phyloP scores from a whole-genome alignment of 352 stramenopile species.

The Globisporangium nagaii region DNA sequence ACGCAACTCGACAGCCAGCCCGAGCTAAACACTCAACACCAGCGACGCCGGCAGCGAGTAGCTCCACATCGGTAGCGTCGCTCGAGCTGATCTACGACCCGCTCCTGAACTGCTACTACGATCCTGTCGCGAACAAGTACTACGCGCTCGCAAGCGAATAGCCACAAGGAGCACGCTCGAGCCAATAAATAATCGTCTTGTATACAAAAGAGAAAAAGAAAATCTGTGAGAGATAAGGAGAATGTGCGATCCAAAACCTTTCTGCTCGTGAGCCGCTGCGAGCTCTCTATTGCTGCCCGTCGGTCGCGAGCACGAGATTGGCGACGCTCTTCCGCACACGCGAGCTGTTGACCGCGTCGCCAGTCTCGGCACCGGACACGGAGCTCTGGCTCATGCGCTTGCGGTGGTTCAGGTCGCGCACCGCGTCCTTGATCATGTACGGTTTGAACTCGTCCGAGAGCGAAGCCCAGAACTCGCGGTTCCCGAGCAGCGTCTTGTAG shows the following conservation, averaged over 20 bases:
- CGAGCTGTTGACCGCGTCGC: slow-evolving; percentile 2
- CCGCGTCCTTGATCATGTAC: slow-evolving; percentile 76
- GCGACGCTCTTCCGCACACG: slow-evolving; percentile 6
- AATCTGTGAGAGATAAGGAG: no score
- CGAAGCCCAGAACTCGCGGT: slow-evolving; percentile 80
- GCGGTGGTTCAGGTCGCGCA: slow-evolving; percentile 41
- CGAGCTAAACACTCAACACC: no score
- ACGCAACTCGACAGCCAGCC: no score
- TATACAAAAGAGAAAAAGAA: not conserved
- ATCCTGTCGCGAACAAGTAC: slow-evolving; percentile 80
- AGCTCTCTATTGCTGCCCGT: slow-evolving; percentile 4
- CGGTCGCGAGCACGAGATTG: slow-evolving; percentile 10
- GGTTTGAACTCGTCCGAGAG: slow-evolving; percentile 83
- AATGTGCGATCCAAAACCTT: not conserved
- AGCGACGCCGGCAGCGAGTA: not conserved
- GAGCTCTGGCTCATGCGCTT: slow-evolving; percentile 29
- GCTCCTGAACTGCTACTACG: slow-evolving; percentile 79
- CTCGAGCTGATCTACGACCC: slow-evolving; percentile 84
- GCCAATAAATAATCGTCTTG: slow-evolving; percentile 38
- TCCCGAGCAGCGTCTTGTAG: slow-evolving; percentile 65
- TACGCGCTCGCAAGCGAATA: slow-evolving; percentile 45
- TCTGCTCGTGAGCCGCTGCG: not conserved
- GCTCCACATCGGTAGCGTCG: not conserved
- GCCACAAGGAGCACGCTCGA: no score
- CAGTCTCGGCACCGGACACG: not conserved